Evolutionary conservation across 345 rosid species (phyloP).

Genomic region (Acer negundo): DNA sequence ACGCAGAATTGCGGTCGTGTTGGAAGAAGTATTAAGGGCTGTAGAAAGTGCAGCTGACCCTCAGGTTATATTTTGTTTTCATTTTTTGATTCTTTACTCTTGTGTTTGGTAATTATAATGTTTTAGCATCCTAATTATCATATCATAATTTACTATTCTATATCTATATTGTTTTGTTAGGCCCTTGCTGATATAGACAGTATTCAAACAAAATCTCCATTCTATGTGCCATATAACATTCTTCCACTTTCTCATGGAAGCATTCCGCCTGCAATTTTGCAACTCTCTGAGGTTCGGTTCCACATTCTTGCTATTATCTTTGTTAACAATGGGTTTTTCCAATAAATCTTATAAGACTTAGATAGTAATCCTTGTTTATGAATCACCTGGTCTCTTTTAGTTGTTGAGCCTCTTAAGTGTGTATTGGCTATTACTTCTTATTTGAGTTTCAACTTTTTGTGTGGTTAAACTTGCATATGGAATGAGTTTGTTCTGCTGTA

Average conservation of each 20-base stretch:
- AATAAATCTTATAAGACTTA: background rate
- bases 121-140: background rate
- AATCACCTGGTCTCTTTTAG: background rate
- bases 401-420: background rate
- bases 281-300: slow-evolving; percentile 72
- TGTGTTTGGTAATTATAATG: background rate
- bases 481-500: slow-evolving; percentile 16
- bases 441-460: background rate
- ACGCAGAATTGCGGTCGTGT: slow-evolving; percentile 63
- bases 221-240: slow-evolving; percentile 84
- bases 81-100: slow-evolving; percentile 7
- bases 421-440: background rate
- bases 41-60: slow-evolving; percentile 59
- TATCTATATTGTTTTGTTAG: slow-evolving; percentile 39
- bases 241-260: slow-evolving; percentile 90
- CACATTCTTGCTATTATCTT: slow-evolving; percentile 20
- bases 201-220: slow-evolving; percentile 51
- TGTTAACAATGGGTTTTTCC: background rate
- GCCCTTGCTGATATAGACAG: slow-evolving; percentile 64
- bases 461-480: background rate
- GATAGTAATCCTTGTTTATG: background rate
- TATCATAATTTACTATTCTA: slow-evolving; percentile 9
- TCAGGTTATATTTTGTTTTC: slow-evolving; percentile 46
- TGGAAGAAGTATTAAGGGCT: slow-evolving; percentile 70
- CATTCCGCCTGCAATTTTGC: slow-evolving; percentile 81